These are phyloP conservation scores for Penicillium thymicola DNA, from an alignment of 2,329 filamentous ascomycete species.

Conservation along the genomic window DNA sequence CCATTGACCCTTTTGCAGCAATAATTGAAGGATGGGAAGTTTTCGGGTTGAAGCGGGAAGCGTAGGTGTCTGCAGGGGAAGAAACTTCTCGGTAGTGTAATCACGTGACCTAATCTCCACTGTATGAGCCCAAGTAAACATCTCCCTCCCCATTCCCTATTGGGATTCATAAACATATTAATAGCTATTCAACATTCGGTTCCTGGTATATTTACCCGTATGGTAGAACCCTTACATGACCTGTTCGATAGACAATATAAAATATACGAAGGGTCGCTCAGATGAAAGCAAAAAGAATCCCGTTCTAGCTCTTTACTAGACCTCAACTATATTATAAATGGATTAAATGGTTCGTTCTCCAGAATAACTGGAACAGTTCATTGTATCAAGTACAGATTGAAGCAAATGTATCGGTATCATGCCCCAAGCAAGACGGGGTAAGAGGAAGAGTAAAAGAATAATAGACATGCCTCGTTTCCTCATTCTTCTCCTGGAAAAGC, in stretches of 20 bases:
- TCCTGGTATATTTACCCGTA: neutral
- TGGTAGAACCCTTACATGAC: no score
- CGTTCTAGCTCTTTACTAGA: neutral
- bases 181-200: neutral
- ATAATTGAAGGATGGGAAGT: slow-evolving; percentile 20
- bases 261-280: neutral
- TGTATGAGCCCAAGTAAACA: slow-evolving; percentile 1
- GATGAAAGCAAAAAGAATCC: neutral
- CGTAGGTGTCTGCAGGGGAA: slow-evolving; percentile 23
- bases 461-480: slow-evolving; percentile 11
- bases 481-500: slow-evolving; percentile 8
- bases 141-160: neutral
- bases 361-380: slow-evolving; percentile 6
- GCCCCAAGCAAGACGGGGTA: slow-evolving; percentile 15
- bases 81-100: slow-evolving; percentile 31
- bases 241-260: neutral
- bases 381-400: slow-evolving; percentile 20
- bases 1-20: slow-evolving; percentile 8
- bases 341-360: neutral
- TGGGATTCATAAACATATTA: neutral
- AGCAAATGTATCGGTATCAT: slow-evolving; percentile 22
- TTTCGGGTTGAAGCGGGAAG: slow-evolving; percentile 8
- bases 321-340: neutral
- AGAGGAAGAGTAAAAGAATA: slow-evolving; percentile 12
- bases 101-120: slow-evolving; percentile 21